Evolutionary conservation across 2,329 filamentous ascomycete genomes (phyloP).

Genomic region (Fonsecaea monophora): DNA sequence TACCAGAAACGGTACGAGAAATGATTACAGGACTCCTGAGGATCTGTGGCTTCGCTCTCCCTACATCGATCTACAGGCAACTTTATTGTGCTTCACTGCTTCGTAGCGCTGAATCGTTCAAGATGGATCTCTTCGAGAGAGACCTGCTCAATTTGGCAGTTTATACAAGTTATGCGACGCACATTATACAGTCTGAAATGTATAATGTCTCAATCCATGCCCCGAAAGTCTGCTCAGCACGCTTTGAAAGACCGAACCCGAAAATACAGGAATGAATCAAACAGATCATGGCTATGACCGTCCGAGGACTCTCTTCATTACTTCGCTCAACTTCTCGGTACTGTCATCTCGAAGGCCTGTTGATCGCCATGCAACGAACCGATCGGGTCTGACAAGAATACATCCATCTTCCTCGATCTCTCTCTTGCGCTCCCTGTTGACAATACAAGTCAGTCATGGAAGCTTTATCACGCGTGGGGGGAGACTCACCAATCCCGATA

Average conservation of each 20-base stretch:
- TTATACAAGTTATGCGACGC: not conserved
- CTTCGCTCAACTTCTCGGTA: conserved; percentile 26
- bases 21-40: not conserved
- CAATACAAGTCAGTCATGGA: not conserved
- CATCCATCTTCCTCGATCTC: conserved; percentile 65
- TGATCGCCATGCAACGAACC: conserved; percentile 63
- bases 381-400: conserved; percentile 65
- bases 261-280: not conserved
- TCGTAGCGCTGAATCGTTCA: not conserved
- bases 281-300: conserved; percentile 11
- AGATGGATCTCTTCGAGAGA: not conserved
- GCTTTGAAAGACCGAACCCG: not conserved
- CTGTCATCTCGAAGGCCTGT: conserved; percentile 27
- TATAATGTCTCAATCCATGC: not conserved
- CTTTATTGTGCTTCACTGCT: not conserved
- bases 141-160: not conserved
- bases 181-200: not conserved
- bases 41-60: not conserved
- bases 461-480: not conserved
- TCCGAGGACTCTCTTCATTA: conserved; percentile 32
- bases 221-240: not conserved
- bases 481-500: conserved; percentile 64
- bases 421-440: conserved; percentile 48
- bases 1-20: not conserved
- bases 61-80: not conserved